Base-by-base conservation (phyloP, 352 stramenopile species). In the Pythium vanterpoolii region DNA sequence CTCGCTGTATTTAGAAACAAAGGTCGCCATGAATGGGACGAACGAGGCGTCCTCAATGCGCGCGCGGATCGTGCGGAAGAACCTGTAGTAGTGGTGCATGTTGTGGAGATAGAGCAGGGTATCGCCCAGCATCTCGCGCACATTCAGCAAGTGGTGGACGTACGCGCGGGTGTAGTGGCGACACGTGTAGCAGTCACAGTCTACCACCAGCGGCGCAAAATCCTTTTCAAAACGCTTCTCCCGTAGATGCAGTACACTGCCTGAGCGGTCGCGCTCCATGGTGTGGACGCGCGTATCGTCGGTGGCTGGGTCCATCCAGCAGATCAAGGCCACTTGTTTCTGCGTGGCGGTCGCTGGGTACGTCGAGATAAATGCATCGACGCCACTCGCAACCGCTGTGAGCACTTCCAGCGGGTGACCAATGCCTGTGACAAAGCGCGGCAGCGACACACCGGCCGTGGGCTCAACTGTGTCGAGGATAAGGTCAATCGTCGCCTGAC, bases 141-240 rank as follows among this genome's bases (percentile, higher is more conserved):
- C 90, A 50, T 94, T 90, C 34, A 97, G 80, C 65, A 98, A 61
- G 74, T 98, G 92, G 70, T 98, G 90, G 30, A 98, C 77, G 68
- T 98, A 98, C 27, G 87, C 83, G 26, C 88, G 79, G 60, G 76
- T 88, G 61, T 90, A 89, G 57, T 87, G 71, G 38, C 69, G 66
- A 62, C 85, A 95, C 8, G 81, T 74, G 60, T 86, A 93, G 68
- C 85, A 95, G 23, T 80, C 61, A 56, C 85, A 95, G 36, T 72
- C 76, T 2, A 50, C 66, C 38, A 90, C 60, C 21, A 95, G 54
- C 27, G 85, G 83, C 13, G 62, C 57, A 57, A 84, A 79, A 67
- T 95, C 85, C 18, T 74, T 76, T 21, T 76, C 72, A 43, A 86
- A 90, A 9, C 71, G 71, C 58, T 63, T 71, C 64, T 93, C 83